A percentile compares a stretch with the other conserved stretches of the same genome.
phyloP scores from a whole-genome alignment of 208 protist species.

The Crithidia thermophila region DNA sequence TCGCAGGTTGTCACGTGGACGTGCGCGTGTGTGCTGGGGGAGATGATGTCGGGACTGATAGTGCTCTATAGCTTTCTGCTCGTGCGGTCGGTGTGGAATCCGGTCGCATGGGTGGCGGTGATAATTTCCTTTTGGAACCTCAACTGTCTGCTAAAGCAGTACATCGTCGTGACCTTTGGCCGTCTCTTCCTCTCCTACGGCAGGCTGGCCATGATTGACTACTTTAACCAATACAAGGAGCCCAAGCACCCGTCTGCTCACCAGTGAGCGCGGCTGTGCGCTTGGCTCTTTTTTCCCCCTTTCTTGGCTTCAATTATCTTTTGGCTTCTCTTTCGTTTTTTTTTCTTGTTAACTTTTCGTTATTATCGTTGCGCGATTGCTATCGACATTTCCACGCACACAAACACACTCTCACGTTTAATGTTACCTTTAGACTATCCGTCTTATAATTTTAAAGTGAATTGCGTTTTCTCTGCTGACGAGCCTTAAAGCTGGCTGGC shows the following conservation, averaged over 20 bases:
- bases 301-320: neutral
- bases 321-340: constrained; percentile 10
- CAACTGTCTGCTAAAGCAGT: constrained; percentile 49
- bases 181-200: constrained; percentile 35
- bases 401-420: no score
- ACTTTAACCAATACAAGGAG: constrained; percentile 42
- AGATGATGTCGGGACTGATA: constrained; percentile 32
- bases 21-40: constrained; percentile 34
- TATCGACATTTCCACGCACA: no score
- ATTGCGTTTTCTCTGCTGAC: no score
- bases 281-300: no score
- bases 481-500: no score
- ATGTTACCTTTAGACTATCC: no score
- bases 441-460: no score
- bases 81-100: constrained; percentile 33
- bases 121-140: constrained; percentile 43
- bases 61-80: constrained; percentile 40
- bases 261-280: no score
- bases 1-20: constrained; percentile 51
- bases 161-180: constrained; percentile 36
- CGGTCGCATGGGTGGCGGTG: constrained; percentile 47
- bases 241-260: constrained; percentile 2
- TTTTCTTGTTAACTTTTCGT: constrained; percentile 1
- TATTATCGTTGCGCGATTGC: neutral
- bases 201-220: constrained; percentile 37